A percentile compares a stretch with the other conserved stretches of the same genome.
These are phyloP conservation scores for Crithidia fasciculata DNA, from an alignment of 208 protist genomes.

Conservation along the genomic window DNA sequence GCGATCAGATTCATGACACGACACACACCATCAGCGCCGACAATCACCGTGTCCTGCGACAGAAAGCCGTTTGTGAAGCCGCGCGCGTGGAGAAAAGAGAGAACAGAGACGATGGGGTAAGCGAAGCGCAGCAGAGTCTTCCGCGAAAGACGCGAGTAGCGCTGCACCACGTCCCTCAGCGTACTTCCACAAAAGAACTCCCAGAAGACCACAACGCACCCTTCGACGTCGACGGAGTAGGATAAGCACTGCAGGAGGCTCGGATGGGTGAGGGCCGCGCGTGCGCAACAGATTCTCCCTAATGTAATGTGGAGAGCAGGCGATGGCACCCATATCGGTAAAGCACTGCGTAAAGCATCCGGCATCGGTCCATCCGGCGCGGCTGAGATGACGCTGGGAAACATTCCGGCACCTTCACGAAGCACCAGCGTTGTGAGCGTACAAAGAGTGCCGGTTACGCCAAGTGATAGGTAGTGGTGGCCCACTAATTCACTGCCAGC, in stretches of 20 bases:
- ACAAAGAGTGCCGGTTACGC: constrained; percentile 1
- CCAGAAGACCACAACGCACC: too few relatives aligned
- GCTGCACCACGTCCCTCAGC: too few relatives aligned
- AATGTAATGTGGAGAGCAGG: neutral
- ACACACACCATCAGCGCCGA: neutral
- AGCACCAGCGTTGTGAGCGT: constrained; percentile 6
- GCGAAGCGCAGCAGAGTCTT: neutral
- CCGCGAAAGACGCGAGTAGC: neutral
- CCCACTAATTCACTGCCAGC: neutral
- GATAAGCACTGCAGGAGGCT: too few relatives aligned
- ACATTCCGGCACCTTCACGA: neutral
- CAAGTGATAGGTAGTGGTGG: neutral
- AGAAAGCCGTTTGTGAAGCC: neutral
- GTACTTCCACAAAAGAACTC: too few relatives aligned
- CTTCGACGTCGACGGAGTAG: too few relatives aligned
- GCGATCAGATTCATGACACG: neutral
- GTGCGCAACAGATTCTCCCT: too few relatives aligned
- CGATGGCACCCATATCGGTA: neutral
- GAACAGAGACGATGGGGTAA: neutral
- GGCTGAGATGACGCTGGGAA: neutral
- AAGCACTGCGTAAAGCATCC: constrained; percentile 1
- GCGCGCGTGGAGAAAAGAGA: neutral
- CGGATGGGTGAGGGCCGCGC: too few relatives aligned
- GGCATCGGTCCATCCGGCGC: constrained; percentile 2
- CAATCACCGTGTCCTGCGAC: neutral